phyloP scores from a whole-genome alignment of 345 rosid species.

The Eucalyptus tenuipes region DNA sequence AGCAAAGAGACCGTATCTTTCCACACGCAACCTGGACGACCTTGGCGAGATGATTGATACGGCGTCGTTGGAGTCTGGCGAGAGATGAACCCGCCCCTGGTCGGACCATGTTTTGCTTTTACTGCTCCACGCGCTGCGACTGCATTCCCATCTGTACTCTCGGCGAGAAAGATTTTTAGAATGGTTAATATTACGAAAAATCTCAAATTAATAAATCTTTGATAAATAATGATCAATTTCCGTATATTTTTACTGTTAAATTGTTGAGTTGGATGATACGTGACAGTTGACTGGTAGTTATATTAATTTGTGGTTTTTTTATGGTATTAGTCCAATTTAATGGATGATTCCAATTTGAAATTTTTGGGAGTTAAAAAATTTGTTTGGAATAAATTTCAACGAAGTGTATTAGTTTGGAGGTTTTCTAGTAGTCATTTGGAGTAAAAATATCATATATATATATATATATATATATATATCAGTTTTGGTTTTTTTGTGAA shows the following conservation, averaged over 20 bases:
- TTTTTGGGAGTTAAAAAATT: too few species aligned
- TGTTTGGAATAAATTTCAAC: accelerated
- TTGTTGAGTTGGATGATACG: accelerated
- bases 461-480: too few species aligned
- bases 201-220: too few species aligned
- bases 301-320: too few species aligned
- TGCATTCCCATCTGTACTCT: neutral
- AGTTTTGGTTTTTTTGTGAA: accelerated
- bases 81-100: neutral
- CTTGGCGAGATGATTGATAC: neutral
- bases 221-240: too few species aligned
- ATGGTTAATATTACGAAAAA: neutral
- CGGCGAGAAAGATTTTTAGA: neutral
- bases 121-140: neutral
- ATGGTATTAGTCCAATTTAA: too few species aligned
- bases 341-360: accelerated
- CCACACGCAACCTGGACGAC: neutral
- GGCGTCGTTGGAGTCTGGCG: neutral
- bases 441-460: too few species aligned
- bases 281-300: accelerated
- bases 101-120: neutral
- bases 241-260: too few species aligned
- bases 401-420: accelerated
- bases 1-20: neutral
- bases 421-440: too few species aligned